These are phyloP conservation scores for Liquidambar formosana DNA, from an alignment of 164 flowering plant species.

Conservation along the genomic window DNA sequence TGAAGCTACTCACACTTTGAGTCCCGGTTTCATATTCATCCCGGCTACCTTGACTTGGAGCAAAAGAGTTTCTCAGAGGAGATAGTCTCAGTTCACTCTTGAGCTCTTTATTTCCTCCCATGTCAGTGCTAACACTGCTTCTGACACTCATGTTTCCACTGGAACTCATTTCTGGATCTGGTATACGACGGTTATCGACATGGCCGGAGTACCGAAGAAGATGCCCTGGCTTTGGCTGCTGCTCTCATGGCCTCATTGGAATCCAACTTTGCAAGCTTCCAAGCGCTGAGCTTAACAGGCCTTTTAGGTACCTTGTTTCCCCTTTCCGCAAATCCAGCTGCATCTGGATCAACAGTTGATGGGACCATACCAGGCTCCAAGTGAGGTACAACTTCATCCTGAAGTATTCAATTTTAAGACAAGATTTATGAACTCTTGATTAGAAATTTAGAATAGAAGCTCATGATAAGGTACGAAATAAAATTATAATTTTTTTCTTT, in stretches of 20 bases:
- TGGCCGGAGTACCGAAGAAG: constrained; percentile 92
- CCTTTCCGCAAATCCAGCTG: constrained; percentile 56
- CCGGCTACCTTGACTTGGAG: constrained; percentile 79
- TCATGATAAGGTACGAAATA: neutral
- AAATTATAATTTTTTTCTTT: neutral
- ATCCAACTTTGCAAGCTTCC: constrained; percentile 94
- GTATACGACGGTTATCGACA: constrained; percentile 52
- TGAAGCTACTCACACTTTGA: constrained; percentile 82
- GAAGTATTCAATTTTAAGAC: constrained; percentile 13
- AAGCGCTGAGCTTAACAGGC: constrained; percentile 81
- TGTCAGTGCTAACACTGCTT: constrained; percentile 79
- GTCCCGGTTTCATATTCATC: constrained; percentile 87
- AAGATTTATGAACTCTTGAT: neutral
- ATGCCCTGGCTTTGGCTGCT: constrained; percentile 93
- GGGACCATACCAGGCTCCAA: constrained; percentile 94
- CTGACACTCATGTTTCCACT: constrained; percentile 70
- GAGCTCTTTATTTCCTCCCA: constrained; percentile 54
- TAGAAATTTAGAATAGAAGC: too few species aligned
- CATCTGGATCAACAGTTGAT: constrained; percentile 95
- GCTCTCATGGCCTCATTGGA: constrained; percentile 84
- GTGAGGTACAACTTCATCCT: constrained; percentile 98
- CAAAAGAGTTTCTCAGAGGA: constrained; percentile 53
- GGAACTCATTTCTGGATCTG: constrained; percentile 70
- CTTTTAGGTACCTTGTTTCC: constrained; percentile 53
- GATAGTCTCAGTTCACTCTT: constrained; percentile 49